Evolutionary conservation across 441 rosid genomes (phyloP), one percentile per base, ranked within the genome.

Genomic region (Syzygium malaccense): DNA sequence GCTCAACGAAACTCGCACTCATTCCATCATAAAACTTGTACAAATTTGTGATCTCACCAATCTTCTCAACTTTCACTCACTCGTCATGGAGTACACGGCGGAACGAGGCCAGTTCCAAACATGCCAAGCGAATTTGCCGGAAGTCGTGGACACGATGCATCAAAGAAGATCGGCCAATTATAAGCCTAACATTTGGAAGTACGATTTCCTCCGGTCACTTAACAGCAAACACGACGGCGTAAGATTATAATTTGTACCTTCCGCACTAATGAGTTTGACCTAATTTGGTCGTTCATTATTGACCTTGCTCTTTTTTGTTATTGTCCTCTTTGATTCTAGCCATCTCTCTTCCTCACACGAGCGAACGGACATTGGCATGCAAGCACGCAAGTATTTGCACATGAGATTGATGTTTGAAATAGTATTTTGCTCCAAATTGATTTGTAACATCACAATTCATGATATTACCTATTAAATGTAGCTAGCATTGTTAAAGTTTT

Each of bases 131-230:
- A 68, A 19, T 33, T 0, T 8, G 14, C 26, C 8, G 0, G 48
- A 89, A 75, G 90, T 51, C 28, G 10, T 33, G 86, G 87, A 71
- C n/a, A 58, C 7, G 20, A 53, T 17, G 37, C 90, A 86, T 0
- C 58, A 87, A 48, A 90, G 94, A 86, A 89, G 94, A 60, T 88
- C 93, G 6, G 93, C 94, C 78, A 85, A 90, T 87, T 94, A 93
- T 62, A 92, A 90, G 79, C 94, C 95, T 15, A 93, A 87, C 92
- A 92, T 92, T 80, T 93, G 96, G 96, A 92, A 91, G 55, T 88
- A 90, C 83, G 93, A 91, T 91, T 91, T 94, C 89, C 57, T 94
- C 15, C 92, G 90, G 30, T 91, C 94, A 19, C 93, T 93, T 87
- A 7, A 28, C 37, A 91, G 85, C 89, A 87, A 86, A 85, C 86